These are phyloP conservation scores for Colletotrichum sp. DNA, from an alignment of 2,329 filamentous ascomycete species.

Conservation along the genomic window DNA sequence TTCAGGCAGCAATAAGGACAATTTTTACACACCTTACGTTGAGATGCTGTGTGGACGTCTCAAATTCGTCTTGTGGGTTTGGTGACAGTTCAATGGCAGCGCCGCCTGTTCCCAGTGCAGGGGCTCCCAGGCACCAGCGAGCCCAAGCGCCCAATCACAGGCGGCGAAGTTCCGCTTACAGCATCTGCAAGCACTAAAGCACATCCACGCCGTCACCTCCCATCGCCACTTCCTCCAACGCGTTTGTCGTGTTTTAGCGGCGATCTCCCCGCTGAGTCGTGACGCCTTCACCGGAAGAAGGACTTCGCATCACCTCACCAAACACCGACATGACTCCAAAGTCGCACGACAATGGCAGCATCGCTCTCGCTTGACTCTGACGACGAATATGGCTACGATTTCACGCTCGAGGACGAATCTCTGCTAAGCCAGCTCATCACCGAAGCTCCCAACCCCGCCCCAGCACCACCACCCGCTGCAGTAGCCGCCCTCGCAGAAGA, in stretches of 20 bases:
- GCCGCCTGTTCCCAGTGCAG: rapidly evolving
- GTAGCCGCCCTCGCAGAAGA: neutral
- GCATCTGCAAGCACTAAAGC: neutral
- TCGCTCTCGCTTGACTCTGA: conserved; percentile 33
- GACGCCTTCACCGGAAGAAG: neutral
- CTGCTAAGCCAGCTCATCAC: conserved; percentile 39
- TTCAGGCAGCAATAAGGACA: no score
- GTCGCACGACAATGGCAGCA: conserved; percentile 3
- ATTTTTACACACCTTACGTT: no score
- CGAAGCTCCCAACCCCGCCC: neutral
- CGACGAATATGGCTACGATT: conserved; percentile 52
- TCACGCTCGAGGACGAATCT: conserved; percentile 52
- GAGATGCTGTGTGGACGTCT: no score
- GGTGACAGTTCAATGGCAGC: neutral
- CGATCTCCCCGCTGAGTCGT: conserved; percentile 9
- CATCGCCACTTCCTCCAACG: neutral
- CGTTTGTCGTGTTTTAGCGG: neutral
- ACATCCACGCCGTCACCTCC: neutral
- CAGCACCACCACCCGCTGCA: neutral
- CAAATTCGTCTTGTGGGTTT: no score
- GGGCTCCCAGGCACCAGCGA: neutral
- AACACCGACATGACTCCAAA: neutral
- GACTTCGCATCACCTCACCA: neutral
- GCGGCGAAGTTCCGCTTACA: neutral
- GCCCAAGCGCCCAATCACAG: neutral